A percentile compares a stretch with the other conserved stretches of the same genome.
Conservation (phyloP, 257 asterid genomes). For the Petunia secreta region DNA sequence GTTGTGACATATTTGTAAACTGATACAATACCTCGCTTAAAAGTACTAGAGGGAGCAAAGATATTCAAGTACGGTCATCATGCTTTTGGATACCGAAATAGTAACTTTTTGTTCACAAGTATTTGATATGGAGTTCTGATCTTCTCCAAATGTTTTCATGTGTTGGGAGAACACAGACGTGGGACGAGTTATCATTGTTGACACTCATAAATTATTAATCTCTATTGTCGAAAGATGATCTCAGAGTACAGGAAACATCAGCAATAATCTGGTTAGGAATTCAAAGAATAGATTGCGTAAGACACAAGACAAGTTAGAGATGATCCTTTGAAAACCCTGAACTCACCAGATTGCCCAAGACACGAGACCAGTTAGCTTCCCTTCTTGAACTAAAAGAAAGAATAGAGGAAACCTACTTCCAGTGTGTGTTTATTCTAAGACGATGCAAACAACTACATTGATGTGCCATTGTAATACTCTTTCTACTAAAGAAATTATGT, state of each 20-base stretch:
- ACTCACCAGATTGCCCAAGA: not conserved
- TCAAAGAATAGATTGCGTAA: not conserved
- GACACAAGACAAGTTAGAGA: not conserved
- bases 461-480: not conserved
- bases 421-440: not conserved
- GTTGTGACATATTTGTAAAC: not conserved
- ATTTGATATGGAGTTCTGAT: not conserved
- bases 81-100: not conserved
- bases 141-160: not conserved
- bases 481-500: not conserved
- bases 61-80: not conserved
- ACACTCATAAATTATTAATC: not conserved
- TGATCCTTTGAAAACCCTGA: not conserved
- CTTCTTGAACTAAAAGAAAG: no score
- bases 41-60: not conserved
- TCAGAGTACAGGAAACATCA: not conserved
- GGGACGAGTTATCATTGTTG: not conserved
- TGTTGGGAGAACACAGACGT: not conserved
- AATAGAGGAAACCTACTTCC: not conserved
- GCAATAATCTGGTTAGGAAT: not conserved
- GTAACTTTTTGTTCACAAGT: not conserved
- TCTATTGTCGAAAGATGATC: not conserved
- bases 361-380: not conserved
- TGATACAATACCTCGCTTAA: constrained; percentile 9
- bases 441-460: not conserved